Evolutionary conservation across 192 early-diverging fungal genomes (phyloP).

Genomic region (Lunasporangiospora selenospora): DNA sequence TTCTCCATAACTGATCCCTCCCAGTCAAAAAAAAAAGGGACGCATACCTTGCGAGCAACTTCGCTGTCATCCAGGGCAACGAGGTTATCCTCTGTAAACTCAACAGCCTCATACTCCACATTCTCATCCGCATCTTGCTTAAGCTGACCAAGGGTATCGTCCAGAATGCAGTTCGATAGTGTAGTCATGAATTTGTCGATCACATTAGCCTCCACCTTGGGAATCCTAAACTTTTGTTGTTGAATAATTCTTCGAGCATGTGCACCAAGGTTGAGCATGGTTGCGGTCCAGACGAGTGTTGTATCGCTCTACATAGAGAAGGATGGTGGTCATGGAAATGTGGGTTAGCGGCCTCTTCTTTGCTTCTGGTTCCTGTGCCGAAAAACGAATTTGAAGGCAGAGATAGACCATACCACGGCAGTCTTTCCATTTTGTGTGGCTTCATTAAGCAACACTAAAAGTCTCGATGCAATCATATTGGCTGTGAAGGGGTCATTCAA

Average conservation of each 20-base stretch:
- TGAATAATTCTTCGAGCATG: slow-evolving; percentile 55
- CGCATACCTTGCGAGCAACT: slow-evolving; percentile 56
- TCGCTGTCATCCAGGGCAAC: slow-evolving; percentile 49
- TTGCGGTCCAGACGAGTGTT: slow-evolving; percentile 54
- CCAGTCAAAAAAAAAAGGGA: too few relatives aligned
- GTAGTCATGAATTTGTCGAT: slow-evolving; percentile 48
- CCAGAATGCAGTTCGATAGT: slow-evolving; percentile 41
- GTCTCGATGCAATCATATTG: slow-evolving; percentile 58
- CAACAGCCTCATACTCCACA: slow-evolving; percentile 29
- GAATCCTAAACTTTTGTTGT: slow-evolving; percentile 50
- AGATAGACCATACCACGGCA: slow-evolving; percentile 1
- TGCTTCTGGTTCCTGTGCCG: too few relatives aligned
- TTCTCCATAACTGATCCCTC: not conserved
- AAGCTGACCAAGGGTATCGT: slow-evolving; percentile 29
- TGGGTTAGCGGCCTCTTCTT: too few relatives aligned
- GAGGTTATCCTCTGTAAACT: slow-evolving; percentile 27
- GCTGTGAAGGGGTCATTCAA: slow-evolving; percentile 60
- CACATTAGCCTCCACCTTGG: slow-evolving; percentile 57
- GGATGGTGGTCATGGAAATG: too few relatives aligned
- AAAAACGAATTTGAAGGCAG: not conserved
- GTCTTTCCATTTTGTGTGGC: slow-evolving; percentile 18
- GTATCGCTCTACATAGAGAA: slow-evolving; percentile 25
- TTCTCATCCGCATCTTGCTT: slow-evolving; percentile 36
- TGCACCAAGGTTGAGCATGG: slow-evolving; percentile 59
- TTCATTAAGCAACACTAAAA: slow-evolving; percentile 47